phyloP scores from a whole-genome alignment of 1,284 basidiomycete genomes.

The Moesziomyces parantarcticus region DNA sequence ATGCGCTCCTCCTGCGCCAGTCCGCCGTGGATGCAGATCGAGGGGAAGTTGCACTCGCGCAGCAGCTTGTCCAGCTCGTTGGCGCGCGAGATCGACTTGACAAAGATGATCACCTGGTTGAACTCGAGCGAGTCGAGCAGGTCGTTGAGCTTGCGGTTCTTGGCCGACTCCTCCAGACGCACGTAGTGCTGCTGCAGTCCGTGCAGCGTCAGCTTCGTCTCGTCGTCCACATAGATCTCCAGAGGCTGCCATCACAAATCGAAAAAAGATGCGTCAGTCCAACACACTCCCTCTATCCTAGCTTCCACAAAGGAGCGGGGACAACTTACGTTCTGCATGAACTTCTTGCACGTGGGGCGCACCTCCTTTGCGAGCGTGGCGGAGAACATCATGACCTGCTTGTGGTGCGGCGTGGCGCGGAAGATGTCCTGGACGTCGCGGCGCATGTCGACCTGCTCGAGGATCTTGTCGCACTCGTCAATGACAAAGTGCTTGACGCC shows the following conservation, averaged over 20 bases:
- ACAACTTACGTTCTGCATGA: slow-evolving; percentile 96
- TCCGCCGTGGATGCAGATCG: slow-evolving; percentile 95
- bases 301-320: background rate
- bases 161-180: slow-evolving; percentile 81
- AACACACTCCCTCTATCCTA: too few relatives aligned
- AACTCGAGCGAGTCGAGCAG: slow-evolving; percentile 96
- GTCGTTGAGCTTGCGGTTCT: slow-evolving; percentile 98
- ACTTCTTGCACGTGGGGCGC: slow-evolving; percentile 97
- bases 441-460: slow-evolving; percentile 99
- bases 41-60: slow-evolving; percentile 97
- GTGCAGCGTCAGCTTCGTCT: slow-evolving; percentile 97
- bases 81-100: slow-evolving; percentile 95
- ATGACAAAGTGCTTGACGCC: slow-evolving; percentile 86
- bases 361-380: slow-evolving; percentile 98
- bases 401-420: slow-evolving; percentile 98
- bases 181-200: slow-evolving; percentile 99
- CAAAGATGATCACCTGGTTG: slow-evolving; percentile 99
- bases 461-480: slow-evolving; percentile 99
- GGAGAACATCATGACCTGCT: slow-evolving; percentile 99
- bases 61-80: slow-evolving; percentile 96
- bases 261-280: background rate
- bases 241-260: slow-evolving; percentile 77
- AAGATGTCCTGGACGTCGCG: slow-evolving; percentile 99
- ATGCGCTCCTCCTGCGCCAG: slow-evolving; percentile 96
- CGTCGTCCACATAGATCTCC: slow-evolving; percentile 99